These are phyloP conservation scores for Linnemannia hyalina DNA, from an alignment of 192 early-diverging fungal species.

Conservation along the genomic window DNA sequence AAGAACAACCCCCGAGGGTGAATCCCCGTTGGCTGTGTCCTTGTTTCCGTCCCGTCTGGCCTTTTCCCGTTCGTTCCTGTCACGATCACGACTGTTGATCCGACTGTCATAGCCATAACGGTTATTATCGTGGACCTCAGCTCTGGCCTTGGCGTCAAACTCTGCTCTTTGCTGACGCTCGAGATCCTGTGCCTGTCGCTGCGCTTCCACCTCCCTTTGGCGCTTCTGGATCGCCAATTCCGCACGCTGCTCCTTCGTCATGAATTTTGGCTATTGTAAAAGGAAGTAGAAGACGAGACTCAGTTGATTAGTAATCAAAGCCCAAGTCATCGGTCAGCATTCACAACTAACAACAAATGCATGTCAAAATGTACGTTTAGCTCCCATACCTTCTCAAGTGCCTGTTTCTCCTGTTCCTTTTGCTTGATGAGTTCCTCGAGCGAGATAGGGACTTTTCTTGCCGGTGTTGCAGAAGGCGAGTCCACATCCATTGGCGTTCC, in stretches of 20 bases:
- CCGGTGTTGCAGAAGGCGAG: constrained; percentile 1
- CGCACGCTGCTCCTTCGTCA: constrained; percentile 93
- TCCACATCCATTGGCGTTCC: constrained; percentile 34
- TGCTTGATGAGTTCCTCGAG: constrained; percentile 82
- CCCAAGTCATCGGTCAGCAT: not conserved
- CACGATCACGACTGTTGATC: constrained; percentile 32
- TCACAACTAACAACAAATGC: too few species aligned
- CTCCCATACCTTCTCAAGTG: constrained; percentile 66
- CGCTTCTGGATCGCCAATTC: constrained; percentile 86
- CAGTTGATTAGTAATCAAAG: not conserved
- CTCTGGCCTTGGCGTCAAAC: constrained; percentile 66
- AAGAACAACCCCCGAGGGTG: constrained; percentile 27
- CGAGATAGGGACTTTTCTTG: constrained; percentile 74
- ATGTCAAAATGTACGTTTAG: not conserved
- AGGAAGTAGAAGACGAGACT: not conserved
- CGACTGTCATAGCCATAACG: constrained; percentile 48
- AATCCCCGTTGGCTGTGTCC: constrained; percentile 10
- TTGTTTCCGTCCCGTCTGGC: not conserved
- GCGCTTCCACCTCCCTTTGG: constrained; percentile 84
- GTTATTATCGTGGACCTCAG: constrained; percentile 60
- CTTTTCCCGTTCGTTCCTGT: constrained; percentile 16
- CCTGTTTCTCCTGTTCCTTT: constrained; percentile 74
- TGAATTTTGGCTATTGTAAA: constrained; percentile 76
- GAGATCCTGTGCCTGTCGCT: constrained; percentile 71
- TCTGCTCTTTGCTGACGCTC: constrained; percentile 69